These are phyloP conservation scores for Curvularia sp. DNA, from an alignment of 2,329 filamentous ascomycete species.

Conservation along the genomic window DNA sequence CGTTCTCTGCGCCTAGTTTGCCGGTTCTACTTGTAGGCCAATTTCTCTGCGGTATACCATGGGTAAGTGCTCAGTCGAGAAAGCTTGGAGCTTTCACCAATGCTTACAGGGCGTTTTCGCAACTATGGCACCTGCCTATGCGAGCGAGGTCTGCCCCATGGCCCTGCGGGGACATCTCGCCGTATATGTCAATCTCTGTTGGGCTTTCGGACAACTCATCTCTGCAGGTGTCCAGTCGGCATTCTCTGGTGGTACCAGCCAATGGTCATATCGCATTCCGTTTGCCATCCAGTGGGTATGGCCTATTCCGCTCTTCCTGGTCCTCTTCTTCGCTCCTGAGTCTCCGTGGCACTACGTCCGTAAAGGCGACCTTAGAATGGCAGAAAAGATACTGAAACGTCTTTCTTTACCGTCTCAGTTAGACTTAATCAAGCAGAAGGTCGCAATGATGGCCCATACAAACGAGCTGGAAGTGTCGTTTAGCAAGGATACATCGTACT, in stretches of 20 bases:
- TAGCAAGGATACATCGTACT: conserved; percentile 69
- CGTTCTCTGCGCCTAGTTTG: conserved; percentile 32
- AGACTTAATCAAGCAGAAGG: conserved; percentile 53
- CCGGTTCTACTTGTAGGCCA: conserved; percentile 28
- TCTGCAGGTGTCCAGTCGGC: conserved; percentile 71
- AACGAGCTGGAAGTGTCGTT: conserved; percentile 77
- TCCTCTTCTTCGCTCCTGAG: conserved; percentile 21
- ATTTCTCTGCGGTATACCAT: conserved; percentile 44
- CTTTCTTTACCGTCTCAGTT: conserved; percentile 41
- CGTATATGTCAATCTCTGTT: conserved; percentile 60
- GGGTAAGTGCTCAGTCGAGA: conserved; percentile 14
- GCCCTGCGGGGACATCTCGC: conserved; percentile 63
- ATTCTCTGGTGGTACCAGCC: conserved; percentile 64
- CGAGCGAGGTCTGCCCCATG: conserved; percentile 69
- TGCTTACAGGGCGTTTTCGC: conserved; percentile 48
- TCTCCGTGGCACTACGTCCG: conserved; percentile 74
- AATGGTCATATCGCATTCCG: conserved; percentile 69
- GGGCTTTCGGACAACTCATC: conserved; percentile 66
- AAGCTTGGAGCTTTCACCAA: not conserved
- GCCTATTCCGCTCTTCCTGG: conserved; percentile 51
- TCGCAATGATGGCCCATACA: conserved; percentile 85
- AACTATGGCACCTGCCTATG: conserved; percentile 53
- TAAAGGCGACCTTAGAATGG: conserved; percentile 64
- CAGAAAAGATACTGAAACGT: conserved; percentile 62
- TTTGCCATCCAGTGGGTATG: conserved; percentile 78